Conservation (phyloP, 306 rosid species). For the Crotalaria pallida region DNA sequence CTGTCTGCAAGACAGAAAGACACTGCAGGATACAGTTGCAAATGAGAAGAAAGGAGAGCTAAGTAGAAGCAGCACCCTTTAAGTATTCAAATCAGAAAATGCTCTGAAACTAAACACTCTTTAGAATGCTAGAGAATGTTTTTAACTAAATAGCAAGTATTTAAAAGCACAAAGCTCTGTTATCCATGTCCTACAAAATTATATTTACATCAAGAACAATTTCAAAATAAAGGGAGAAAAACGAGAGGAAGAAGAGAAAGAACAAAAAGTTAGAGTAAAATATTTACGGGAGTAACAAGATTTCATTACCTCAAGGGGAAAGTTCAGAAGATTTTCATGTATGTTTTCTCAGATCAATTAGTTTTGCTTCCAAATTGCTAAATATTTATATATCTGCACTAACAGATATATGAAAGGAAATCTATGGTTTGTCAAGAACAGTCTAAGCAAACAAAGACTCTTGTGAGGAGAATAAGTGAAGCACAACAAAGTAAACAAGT, state of each 20-base stretch:
- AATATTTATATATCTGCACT: background rate
- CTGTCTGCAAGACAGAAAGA: background rate
- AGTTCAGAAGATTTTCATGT: background rate
- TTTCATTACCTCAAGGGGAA: background rate
- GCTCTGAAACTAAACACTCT: too few species aligned
- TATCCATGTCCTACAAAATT: background rate
- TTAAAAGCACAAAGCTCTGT: background rate
- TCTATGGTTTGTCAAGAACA: constrained; percentile 6
- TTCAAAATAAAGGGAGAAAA: background rate
- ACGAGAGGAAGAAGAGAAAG: background rate
- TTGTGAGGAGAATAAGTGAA: background rate
- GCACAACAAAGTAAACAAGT: background rate
- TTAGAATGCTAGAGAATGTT: too few species aligned
- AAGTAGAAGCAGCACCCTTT: background rate
- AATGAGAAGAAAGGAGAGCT: background rate
- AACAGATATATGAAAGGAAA: background rate
- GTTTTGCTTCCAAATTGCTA: background rate
- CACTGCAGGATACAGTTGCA: background rate
- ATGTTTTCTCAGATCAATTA: background rate
- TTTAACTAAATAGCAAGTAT: background rate
- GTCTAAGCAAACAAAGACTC: background rate
- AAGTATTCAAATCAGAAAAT: too few species aligned
- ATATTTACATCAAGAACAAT: background rate
- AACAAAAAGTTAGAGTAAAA: background rate
- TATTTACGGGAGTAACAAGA: background rate